Base-by-base conservation (phyloP, 495 filamentous ascomycete species). In the Talaromyces wortmannii region DNA sequence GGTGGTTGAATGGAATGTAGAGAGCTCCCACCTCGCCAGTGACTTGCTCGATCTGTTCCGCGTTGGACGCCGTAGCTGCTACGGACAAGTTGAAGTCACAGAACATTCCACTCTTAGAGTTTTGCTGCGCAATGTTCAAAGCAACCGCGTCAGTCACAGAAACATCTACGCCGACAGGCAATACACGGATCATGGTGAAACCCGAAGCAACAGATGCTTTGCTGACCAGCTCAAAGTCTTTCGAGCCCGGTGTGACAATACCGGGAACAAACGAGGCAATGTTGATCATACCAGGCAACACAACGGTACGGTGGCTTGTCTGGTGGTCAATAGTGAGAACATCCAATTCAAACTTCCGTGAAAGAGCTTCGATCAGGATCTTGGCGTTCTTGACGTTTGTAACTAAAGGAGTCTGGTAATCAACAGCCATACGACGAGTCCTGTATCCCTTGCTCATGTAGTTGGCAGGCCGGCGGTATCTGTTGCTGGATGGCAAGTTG, bases 321-420 rank as follows among this genome's bases (percentile, higher is more conserved):
- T 96, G 89, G 72, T 86, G 95, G 66, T 98, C 94, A 55, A 89
- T 79, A 43, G 83, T 83, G 66, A 83, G 79, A 57, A 97, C 83
- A 40, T 91, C 81, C 40, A 98, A 75, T 57, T 90, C 83, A 63
- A 87, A 95, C 65, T 95, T 84, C 42, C 94, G 83, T 52, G 91
- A 84, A 58, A 98, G 87, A 13, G 94, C 94, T 69, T 98, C 94
- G 59, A 98, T 87, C 45, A 98, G 69, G 53, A 98, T 88, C 78
- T 98, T 98, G 43, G 94, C 94, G 62, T 97, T 98, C 80, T 98
- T 98, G 63, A 98, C 94, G 64, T 98, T 98, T 48, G 94, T 98
- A 31, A 98, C 91, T 60, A 98, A 72, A 42, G 94, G 94, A 43
- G 92, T 95, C 70, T 97, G 92, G 72, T 97, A 98, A 70, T 98